Evolutionary conservation across 148 eudicot species (phyloP).

Genomic region (Pouteria glomerata): DNA sequence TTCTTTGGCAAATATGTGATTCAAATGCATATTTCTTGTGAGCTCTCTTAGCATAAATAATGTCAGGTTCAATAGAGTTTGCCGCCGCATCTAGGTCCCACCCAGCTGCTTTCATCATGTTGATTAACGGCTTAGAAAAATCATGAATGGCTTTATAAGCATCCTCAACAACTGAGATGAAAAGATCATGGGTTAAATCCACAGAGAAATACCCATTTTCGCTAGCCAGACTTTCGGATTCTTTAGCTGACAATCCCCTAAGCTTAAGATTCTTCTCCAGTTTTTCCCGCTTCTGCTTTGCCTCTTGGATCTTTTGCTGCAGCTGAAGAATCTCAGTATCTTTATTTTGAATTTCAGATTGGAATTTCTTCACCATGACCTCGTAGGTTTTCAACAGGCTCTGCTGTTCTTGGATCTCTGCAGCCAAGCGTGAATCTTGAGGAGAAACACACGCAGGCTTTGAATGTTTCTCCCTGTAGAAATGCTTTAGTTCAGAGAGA

Average conservation of each 20-base stretch:
- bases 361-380: slow-evolving; percentile 96
- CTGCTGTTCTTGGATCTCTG: slow-evolving; percentile 97
- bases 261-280: slow-evolving; percentile 89
- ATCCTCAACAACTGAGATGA: slow-evolving; percentile 69
- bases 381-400: slow-evolving; percentile 89
- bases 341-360: slow-evolving; percentile 90
- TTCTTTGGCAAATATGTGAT: slow-evolving; percentile 77
- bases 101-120: slow-evolving; percentile 98
- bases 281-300: slow-evolving; percentile 69
- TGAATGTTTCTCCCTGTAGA: slow-evolving; percentile 84
- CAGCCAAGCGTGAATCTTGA: slow-evolving; percentile 94
- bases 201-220: slow-evolving; percentile 46
- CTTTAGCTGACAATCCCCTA: slow-evolving; percentile 79
- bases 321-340: slow-evolving; percentile 83
- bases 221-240: slow-evolving; percentile 45
- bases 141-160: slow-evolving; percentile 84
- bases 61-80: slow-evolving; percentile 68
- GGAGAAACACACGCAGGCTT: slow-evolving; percentile 73
- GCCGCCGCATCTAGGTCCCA: slow-evolving; percentile 99
- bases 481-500: slow-evolving; percentile 89
- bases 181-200: slow-evolving; percentile 77
- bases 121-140: slow-evolving; percentile 91
- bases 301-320: slow-evolving; percentile 80
- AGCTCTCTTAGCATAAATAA: slow-evolving; percentile 74
- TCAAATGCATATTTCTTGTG: slow-evolving; percentile 96